Evolutionary conservation across 495 filamentous ascomycete genomes (phyloP).

Genomic region (Aspergillus conjunctus): DNA sequence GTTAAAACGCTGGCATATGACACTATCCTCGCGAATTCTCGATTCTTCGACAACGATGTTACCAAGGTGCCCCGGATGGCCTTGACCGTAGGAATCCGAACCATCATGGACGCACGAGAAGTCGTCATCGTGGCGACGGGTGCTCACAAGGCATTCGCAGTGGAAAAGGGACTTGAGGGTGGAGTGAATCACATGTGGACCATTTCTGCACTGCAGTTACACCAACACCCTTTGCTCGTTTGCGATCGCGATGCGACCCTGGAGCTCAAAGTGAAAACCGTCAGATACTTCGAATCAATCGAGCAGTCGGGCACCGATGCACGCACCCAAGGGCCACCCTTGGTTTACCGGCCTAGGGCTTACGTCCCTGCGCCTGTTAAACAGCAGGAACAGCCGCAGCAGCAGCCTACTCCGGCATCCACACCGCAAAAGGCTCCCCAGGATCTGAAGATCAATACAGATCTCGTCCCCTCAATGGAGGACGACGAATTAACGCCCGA

Average conservation of each 20-base stretch:
- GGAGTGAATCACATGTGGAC: conserved; percentile 92
- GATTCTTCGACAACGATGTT: conserved; percentile 78
- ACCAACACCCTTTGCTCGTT: conserved; percentile 77
- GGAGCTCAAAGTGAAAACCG: conserved; percentile 84
- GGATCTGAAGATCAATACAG: conserved; percentile 49
- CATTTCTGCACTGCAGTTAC: conserved; percentile 75
- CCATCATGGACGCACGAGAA: conserved; percentile 78
- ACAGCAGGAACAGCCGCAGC: too few species aligned
- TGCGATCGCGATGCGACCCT: conserved; percentile 85
- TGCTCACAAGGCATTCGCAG: conserved; percentile 76
- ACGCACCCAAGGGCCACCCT: conserved; percentile 55
- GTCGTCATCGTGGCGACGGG: conserved; percentile 82
- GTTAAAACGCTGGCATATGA: conserved; percentile 88
- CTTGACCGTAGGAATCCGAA: conserved; percentile 85
- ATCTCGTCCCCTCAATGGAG: conserved; percentile 41
- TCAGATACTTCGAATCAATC: conserved; percentile 70
- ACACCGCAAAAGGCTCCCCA: conserved; percentile 43
- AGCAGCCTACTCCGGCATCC: conserved; percentile 31
- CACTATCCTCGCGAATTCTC: conserved; percentile 80
- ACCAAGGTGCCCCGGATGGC: conserved; percentile 78
- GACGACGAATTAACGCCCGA: conserved; percentile 64
- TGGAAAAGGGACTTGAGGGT: conserved; percentile 79
- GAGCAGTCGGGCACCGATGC: conserved; percentile 59
- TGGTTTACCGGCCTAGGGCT: conserved; percentile 46
- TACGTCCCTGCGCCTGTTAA: conserved; percentile 43